Base-by-base conservation (phyloP, 345 rosid genomes). In the Syzygium oleosum region DNA sequence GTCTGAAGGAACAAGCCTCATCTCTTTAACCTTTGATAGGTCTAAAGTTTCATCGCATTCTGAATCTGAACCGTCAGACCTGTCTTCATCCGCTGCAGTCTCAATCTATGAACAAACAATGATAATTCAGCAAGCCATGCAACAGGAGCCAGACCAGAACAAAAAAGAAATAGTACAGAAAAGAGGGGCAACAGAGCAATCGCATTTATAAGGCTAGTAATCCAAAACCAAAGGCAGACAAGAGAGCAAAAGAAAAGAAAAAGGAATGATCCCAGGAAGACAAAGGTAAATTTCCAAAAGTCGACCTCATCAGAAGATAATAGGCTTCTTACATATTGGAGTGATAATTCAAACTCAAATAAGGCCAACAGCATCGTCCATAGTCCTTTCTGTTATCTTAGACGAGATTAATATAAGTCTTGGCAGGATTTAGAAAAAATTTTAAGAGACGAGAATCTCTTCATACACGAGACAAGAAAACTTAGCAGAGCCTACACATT, bases 1-100 rank as follows among this genome's bases (percentile, higher is more conserved):
- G 89, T 96, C 98, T 23, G 99, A 98, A 87, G 98, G 99, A 88
- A 98, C 88, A 90, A 97, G 94, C 91, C 99, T 95, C 98, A 98
- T 97, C 94, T 97, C 99, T 41, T 87, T 95, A 83, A 96, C 90
- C 90, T 93, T 95, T 1, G 96, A 90, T 55, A 96, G 91, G 89
- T 94, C 98, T 84, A 96, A 89, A 31, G 89, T 87, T 59, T 92
- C 94, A 29, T 55, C 80, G 79, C 88, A 55, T 89, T 96, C 98
- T 53, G 95, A 88, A 91, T 95, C 99, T 9, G 95, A 93, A 29
- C 87, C 91, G 22, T 94, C 97, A 0, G 93, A 88, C 38, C 93
- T 96, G 85, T 92, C 91, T 53, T 90, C 98, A 87, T 93, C 98
- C 43, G 54, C 95, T 85, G 46, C 97, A 84, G 92, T 92, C 88